Percentiles rank a stretch among this genome's conserved stretches.
phyloP scores from a whole-genome alignment of 208 protist species.

The Leishmania amazonensis region DNA sequence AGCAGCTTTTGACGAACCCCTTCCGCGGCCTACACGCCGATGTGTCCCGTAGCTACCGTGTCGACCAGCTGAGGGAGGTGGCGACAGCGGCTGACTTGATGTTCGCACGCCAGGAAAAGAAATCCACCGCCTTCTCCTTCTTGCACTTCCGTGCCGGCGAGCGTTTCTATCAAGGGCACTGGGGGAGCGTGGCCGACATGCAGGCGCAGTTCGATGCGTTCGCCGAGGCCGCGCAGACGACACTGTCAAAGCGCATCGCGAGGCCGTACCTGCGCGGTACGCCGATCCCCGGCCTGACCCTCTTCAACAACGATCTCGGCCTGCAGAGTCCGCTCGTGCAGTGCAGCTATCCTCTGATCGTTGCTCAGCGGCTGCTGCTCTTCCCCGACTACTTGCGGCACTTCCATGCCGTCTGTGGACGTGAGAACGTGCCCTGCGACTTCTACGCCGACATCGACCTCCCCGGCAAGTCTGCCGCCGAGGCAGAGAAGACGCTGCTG shows the following conservation, averaged over 20 bases:
- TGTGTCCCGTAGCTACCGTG: constrained; percentile 69
- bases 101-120: constrained; percentile 60
- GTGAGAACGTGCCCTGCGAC: constrained; percentile 82
- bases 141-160: constrained; percentile 41
- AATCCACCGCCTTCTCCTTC: constrained; percentile 73
- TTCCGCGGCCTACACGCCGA: constrained; percentile 67
- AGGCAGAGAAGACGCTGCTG: constrained; percentile 58
- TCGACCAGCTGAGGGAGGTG: constrained; percentile 60
- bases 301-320: constrained; percentile 60
- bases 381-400: constrained; percentile 67
- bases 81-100: constrained; percentile 45
- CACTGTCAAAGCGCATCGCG: neutral
- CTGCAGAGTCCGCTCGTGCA: constrained; percentile 38
- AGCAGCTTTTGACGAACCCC: constrained; percentile 56
- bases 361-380: constrained; percentile 74
- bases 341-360: constrained; percentile 51
- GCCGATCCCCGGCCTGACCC: constrained; percentile 29
- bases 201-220: constrained; percentile 24
- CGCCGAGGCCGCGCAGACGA: neutral
- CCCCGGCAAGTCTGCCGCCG: constrained; percentile 35
- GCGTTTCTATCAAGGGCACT: constrained; percentile 46
- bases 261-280: constrained; percentile 23
- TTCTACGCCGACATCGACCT: constrained; percentile 86
- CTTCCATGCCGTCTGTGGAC: constrained; percentile 75
- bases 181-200: constrained; percentile 29